Base-by-base conservation (phyloP, 2,329 filamentous ascomycete genomes). In the Fusarium pseudonygamai region DNA sequence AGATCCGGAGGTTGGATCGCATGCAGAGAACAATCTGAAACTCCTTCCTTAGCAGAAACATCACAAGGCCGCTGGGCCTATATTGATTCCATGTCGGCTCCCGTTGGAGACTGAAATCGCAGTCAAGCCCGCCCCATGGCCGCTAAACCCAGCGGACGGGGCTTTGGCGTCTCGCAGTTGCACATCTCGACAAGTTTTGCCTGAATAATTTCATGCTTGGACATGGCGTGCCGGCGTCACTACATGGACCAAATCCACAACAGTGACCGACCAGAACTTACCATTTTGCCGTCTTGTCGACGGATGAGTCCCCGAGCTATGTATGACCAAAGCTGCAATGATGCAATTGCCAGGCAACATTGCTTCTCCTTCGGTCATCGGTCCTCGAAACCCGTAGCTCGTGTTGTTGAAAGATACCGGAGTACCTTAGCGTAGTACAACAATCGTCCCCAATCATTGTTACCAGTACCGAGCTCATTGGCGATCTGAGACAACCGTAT, bases 151-250 rank as follows among this genome's bases (percentile, higher is more conserved):
- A 60, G 40, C 30, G 53, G 57, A 65, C 57, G 56, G 46, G 55
- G 46, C 43, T 49, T 65, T 62, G 63, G 46, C 52, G 50, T 47
- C 28, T 52, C 34, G 32, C 45, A 60, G 76, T 77, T 42, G 52
- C 67, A 78, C 76, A 71, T 69, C 58, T 77, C 56, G 67, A 75
- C 40, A 71, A 50, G 60, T 70, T 70, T 78, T 67, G 74, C 65
- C 72, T 71, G 68, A 63, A 59, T 58, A 47, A 47, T 69, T 66
- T 58, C 50, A 67, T 70, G 75, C 65, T 71, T 68, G 73, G 69
- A 58, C 61, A 61, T 55, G 52, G 52, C 68, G 62, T 63, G 40
- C 64, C 49, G 30, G 75, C 76, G 53, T 60, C 55, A 77, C 75
- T 49, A 62, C 59, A 72, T 67, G 49, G 32, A 57, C 60, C 36